Base-by-base conservation (phyloP, 2,329 filamentous ascomycete genomes). In the Fusarium pseudograminearum region DNA sequence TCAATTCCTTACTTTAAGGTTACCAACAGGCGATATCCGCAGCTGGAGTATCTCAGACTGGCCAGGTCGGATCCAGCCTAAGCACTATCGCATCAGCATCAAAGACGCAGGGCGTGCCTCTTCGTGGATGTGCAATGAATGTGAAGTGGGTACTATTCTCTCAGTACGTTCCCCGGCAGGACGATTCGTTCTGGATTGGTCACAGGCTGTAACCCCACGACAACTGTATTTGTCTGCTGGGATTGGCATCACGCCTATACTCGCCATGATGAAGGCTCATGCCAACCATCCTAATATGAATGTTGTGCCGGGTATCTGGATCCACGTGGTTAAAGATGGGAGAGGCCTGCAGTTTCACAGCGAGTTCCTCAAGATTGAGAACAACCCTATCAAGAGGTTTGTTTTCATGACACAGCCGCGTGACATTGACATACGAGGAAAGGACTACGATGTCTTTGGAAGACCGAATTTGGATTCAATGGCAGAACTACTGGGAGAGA, bases 1-100 rank as follows among this genome's bases (percentile, higher is more conserved):
- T 4, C 58, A 61, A 8, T 61, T 61, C n/a, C 16, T 61, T 4
- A 61, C 58, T 18, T 14, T 58, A 11, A 44, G 44, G 10, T 30
- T 61, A 20, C 53, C 53, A 24, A 61, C 30, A 24, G 58, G 58
- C 14, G 34, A 58, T 12, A 12, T 57, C n/a, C 52, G 58, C 12
- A 61, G 53, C 11, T 61, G 53, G 58, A 61, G 44, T 38, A 50
- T 61, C 38, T 61, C 58, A 16, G 53, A 57, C 53, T 61, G 58
- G 58, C 30, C 42, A 20, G 58, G 58, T 4, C 58, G 58, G 7
- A 48, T 33, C 8, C 52, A 61, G 9, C 58, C 58, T 2, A 14
- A 28, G n/a, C 10, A 36, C 11, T 61, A 61, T 26, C 58, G 58
- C 7, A 36, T 61, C 31, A 61, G 30, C 10, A 50, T 61, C n/a